These are phyloP conservation scores for Remersonia thermophila DNA, from an alignment of 2,329 filamentous ascomycete species.

Conservation along the genomic window DNA sequence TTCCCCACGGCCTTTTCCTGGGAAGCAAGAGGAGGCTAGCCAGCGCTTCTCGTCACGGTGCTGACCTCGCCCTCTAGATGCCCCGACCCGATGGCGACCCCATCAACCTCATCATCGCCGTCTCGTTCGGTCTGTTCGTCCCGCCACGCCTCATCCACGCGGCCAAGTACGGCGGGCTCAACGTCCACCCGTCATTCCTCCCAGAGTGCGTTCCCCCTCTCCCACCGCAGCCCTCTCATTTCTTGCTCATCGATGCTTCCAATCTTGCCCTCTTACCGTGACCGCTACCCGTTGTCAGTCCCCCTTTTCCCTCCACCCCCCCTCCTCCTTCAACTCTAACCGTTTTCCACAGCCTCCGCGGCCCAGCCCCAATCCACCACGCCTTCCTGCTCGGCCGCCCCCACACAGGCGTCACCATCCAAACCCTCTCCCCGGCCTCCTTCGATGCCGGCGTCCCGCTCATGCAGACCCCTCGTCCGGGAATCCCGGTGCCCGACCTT, in stretches of 20 bases:
- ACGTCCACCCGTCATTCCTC: constrained; percentile 84
- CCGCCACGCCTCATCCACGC: constrained; percentile 59
- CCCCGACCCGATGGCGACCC: constrained; percentile 15
- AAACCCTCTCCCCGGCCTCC: constrained; percentile 63
- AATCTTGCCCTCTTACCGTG: constrained; percentile 83
- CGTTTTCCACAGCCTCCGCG: constrained; percentile 50
- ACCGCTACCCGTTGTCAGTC: constrained; percentile 63
- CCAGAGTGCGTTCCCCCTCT: constrained; percentile 50
- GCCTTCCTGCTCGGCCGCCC: constrained; percentile 53
- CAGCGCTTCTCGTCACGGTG: background rate
- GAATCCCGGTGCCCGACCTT: constrained; percentile 34
- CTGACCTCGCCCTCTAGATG: constrained; percentile 7
- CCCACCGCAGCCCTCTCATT: background rate
- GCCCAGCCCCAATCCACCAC: constrained; percentile 77
- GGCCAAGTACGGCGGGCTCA: constrained; percentile 74
- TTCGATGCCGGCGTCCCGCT: constrained; percentile 77
- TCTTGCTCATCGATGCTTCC: constrained; percentile 1
- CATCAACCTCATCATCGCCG: constrained; percentile 74
- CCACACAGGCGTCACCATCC: constrained; percentile 66
- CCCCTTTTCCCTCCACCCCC: no score
- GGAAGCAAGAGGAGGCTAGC: no score
- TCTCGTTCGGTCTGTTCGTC: constrained; percentile 88
- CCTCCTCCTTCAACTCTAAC: background rate
- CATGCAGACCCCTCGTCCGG: constrained; percentile 51
- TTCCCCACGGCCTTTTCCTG: no score